Base-by-base conservation (phyloP, 2,329 filamentous ascomycete species). In the Beauveria sp. region DNA sequence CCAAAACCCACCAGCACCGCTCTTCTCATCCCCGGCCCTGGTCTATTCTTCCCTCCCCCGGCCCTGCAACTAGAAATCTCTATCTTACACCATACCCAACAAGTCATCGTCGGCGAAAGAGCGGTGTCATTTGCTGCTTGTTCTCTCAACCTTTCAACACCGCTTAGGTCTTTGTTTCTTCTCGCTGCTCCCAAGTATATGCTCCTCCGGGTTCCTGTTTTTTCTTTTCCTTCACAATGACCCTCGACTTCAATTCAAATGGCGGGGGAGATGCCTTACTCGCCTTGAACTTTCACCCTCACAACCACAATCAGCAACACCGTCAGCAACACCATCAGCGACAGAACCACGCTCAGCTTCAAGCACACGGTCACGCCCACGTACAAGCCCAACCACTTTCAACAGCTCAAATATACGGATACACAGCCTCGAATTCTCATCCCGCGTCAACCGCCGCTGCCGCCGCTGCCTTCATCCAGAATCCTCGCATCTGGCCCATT, bases 271-370 rank as follows among this genome's bases (percentile, higher is more conserved):
- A 86, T 73, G 81, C 78, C 71, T 79, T 87, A 70, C 71, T 87
- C 71, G 84, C 86, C 71, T 77, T 86, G 70, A 80, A 75, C 68
- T 86, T 81, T 75, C 81, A 86, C 72, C 79, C 82, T 66, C 79
- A 80, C 71, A 83, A 83, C 70, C 78, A 80, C 65, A 78, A 77
- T 73, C 78, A 80, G 16, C 56, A 51, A 5, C 53, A 80, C 65
- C 78, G 77, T 73, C 78, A 76, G 58, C 77, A 77, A 73, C 67
- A 74, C 72, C 65, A 74, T 73, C 62, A 74, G 73, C 70, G 42
- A 53, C 49, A 61, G 24, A 62, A 65, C 38, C 60, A 62, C 28
- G 43, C 50, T 45, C 63, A 64, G 55, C 42, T 49, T 6, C 60
- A 60, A 22, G 50, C 46, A 2, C 55, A 58, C 12, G 42, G 42